Base-by-base conservation (phyloP, 441 rosid genomes). In the Manihot esculenta region DNA sequence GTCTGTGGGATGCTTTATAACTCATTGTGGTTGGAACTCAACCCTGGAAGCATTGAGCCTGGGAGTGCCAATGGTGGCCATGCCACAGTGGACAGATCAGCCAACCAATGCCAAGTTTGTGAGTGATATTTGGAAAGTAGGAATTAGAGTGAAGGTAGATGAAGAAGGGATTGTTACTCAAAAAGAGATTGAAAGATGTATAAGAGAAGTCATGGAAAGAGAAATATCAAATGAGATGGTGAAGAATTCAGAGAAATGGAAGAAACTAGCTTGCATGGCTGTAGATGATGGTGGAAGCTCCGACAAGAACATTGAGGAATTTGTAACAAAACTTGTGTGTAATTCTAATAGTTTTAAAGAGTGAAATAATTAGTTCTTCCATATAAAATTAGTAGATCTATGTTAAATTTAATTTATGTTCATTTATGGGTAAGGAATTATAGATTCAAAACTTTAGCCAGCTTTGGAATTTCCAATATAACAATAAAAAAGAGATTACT, bases 21-120 rank as follows among this genome's bases (percentile, higher is more conserved):
- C 72, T 15, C 75, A 76, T 15, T 66, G 75, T 26, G 79, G 79
- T 26, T 71, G 79, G 79, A 76, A 71, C 44, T 76, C 79, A 11
- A 76, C 79, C 12, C 35, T 76, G 0, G 79, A 76, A 55, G 73
- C 75, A 27, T 48, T 66, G 48, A 63, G 62, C 62, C 42, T 63
- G 15, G 69, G 72, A 27, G 64, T 71, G 18, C 75, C 79, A 13
- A 55, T 71, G 79, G 79, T 71, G 59, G 66, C 72, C 26, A 59
- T 76, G n/a, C 72, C 75, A 26, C 65, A 60, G 51, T 66, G 75
- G 75, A 23, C 68, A 2, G 75, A 76, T 24, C 72, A 71, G 48
- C 20, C 64, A 18, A 76, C 64, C 4, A 66, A 71, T 38, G 62
- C 79, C 2, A 76, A 76, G 64, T 68, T 27, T 44, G 48, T 71